Evolutionary conservation across 257 asterid species (phyloP), one percentile per base, ranked within the genome.

Genomic region (Solanum medicagineum): DNA sequence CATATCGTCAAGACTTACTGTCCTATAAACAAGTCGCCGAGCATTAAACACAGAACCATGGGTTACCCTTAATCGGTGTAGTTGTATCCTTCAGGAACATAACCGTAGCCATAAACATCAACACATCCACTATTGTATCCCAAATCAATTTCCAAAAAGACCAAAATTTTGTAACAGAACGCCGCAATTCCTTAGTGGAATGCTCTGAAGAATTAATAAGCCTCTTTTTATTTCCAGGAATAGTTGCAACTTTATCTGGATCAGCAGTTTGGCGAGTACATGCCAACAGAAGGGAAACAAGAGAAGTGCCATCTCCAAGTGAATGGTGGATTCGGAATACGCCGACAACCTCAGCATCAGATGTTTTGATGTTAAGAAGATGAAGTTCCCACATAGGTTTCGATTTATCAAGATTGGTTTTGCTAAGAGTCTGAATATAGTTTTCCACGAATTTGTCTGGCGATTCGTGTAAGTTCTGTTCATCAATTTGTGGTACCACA

Each of bases 341-440:
- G 16, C 84, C 84, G 9, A 85, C 42, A 26, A 82, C 83, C 29
- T 71, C 84, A 13, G 82, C 63, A 4, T 86, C 84, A 1, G 87
- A 55, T 19, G 89, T 83, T 51, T 85, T 74, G 16, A 88, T 20
- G 55, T 86, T 71, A 24, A 90, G 87, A 40, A 90, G 60, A 84
- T 90, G 90, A 71, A 90, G 86, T 1, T 88, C 89, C 92, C 92
- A 90, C 32, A 90, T 44, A n/a, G 90, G 89, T 69, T 80, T 88
- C 1, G 89, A 86, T 8, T 36, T 83, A 63, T 88, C 89, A n/a
- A 90, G 77, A 36, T 77, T 70, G 7, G 89, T 69, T 55, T 77
- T 90, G 66, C 84, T 90, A 24, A 90, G 90, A 70, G 85, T 85
- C 68, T 81, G 65, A 51, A 90, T 70, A 53, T 90, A 90, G 40